These are phyloP conservation scores for Anacardium occidentale DNA, from an alignment of 345 rosid genomes.

Conservation along the genomic window DNA sequence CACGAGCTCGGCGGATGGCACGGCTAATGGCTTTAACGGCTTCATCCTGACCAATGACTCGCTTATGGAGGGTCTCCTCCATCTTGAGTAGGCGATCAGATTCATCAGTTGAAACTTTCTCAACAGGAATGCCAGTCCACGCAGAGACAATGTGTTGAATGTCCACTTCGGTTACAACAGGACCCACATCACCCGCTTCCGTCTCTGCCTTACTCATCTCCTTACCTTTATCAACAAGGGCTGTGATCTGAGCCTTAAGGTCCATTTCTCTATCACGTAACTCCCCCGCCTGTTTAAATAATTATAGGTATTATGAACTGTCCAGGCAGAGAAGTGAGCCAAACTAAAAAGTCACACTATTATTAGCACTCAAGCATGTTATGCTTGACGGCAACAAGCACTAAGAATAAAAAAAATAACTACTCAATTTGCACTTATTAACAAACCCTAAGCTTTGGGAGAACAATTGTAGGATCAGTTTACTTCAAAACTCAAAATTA, in stretches of 20 bases:
- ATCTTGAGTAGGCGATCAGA: constrained; percentile 90
- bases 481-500: neutral
- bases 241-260: constrained; percentile 83
- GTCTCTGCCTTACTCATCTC: constrained; percentile 93
- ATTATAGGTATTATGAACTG: neutral
- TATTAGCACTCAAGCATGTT: neutral
- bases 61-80: constrained; percentile 92
- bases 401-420: neutral
- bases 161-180: constrained; percentile 75
- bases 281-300: constrained; percentile 77
- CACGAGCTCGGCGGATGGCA: constrained; percentile 96
- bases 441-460: neutral
- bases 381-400: neutral
- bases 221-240: constrained; percentile 82
- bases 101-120: constrained; percentile 93
- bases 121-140: constrained; percentile 99
- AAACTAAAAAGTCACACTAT: neutral
- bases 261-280: constrained; percentile 93
- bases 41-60: constrained; percentile 97
- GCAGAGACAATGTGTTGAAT: constrained; percentile 92
- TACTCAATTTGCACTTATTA: neutral
- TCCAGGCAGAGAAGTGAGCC: neutral
- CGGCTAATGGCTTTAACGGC: constrained; percentile 94
- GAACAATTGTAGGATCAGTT: neutral
- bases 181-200: constrained; percentile 86